phyloP scores from a whole-genome alignment of 2,329 filamentous ascomycete genomes.

The Aspergillus sp. region DNA sequence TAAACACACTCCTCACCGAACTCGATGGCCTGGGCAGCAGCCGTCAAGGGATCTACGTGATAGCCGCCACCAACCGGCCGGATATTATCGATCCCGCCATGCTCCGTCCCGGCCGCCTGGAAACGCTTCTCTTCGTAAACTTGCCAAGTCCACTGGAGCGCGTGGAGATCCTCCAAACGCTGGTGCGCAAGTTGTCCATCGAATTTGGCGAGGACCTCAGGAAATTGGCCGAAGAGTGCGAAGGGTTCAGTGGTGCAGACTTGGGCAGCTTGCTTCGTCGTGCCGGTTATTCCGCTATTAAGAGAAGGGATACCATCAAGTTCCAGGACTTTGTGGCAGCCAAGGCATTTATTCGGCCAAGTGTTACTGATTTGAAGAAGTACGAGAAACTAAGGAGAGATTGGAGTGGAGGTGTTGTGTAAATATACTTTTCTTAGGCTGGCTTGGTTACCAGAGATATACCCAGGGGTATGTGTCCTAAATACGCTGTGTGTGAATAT shows the following conservation, averaged over 20 bases:
- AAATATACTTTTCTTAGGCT: slow-evolving; percentile 3
- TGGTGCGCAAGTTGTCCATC: slow-evolving; percentile 45
- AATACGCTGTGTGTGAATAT: too few relatives aligned
- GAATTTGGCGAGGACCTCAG: slow-evolving; percentile 50
- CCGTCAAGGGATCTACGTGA: slow-evolving; percentile 81
- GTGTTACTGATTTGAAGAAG: slow-evolving; percentile 50
- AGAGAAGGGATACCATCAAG: slow-evolving; percentile 41
- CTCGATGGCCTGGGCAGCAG: slow-evolving; percentile 71
- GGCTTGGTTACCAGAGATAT: not conserved
- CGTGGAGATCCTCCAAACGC: slow-evolving; percentile 72
- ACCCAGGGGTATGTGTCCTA: too few relatives aligned
- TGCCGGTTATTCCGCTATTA: slow-evolving; percentile 51
- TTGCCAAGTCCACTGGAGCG: slow-evolving; percentile 71
- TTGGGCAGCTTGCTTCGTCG: slow-evolving; percentile 51
- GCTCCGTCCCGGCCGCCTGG: slow-evolving; percentile 81
- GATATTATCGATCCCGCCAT: slow-evolving; percentile 97
- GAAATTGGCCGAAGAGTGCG: slow-evolving; percentile 62
- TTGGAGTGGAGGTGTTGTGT: slow-evolving; percentile 36
- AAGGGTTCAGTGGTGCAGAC: slow-evolving; percentile 68
- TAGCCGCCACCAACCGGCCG: slow-evolving; percentile 88
- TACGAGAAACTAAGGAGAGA: slow-evolving; percentile 49
- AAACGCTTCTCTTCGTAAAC: slow-evolving; percentile 82
- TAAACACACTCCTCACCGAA: slow-evolving; percentile 91
- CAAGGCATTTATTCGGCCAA: slow-evolving; percentile 36
- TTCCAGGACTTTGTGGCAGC: slow-evolving; percentile 37